Evolutionary conservation across 306 rosid genomes (phyloP).

Genomic region (Medicago arabica): DNA sequence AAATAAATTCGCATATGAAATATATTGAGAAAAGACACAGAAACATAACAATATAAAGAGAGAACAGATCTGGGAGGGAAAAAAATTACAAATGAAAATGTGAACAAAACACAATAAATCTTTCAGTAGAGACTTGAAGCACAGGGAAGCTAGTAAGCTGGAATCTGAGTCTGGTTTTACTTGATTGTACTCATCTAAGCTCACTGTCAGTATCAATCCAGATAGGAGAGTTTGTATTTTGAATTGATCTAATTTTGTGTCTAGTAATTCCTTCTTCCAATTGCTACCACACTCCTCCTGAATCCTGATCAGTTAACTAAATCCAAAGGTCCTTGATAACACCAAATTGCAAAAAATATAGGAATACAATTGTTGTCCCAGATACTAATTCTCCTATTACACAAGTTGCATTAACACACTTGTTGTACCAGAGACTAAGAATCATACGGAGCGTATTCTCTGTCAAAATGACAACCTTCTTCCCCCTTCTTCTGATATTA

Average conservation of each 20-base stretch:
- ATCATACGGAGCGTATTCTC: not conserved
- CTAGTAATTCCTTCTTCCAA: not conserved
- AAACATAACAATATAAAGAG: not conserved
- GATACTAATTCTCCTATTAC: constrained; percentile 10
- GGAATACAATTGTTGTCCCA: not conserved
- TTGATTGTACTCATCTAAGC: constrained; percentile 22
- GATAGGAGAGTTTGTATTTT: constrained; percentile 24
- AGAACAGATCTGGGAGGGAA: not conserved
- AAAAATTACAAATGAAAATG: not conserved
- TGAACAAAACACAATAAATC: constrained; percentile 12
- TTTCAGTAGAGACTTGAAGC: constrained; percentile 3
- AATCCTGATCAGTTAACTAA: constrained; percentile 20
- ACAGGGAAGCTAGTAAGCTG: constrained; percentile 24
- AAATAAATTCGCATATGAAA: constrained; percentile 13
- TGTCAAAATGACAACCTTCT: not conserved
- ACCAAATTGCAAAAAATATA: not conserved
- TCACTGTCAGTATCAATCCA: not conserved
- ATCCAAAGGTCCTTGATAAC: constrained; percentile 24
- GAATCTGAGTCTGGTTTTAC: constrained; percentile 24
- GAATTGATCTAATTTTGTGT: constrained; percentile 4
- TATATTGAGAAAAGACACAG: not conserved
- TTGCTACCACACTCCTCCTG: constrained; percentile 15
- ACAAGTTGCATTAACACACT: not conserved
- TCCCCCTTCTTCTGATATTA: not conserved
- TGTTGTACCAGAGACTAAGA: not conserved